Base-by-base conservation (phyloP, 1,284 basidiomycete species). In the Puccinia triticina region DNA sequence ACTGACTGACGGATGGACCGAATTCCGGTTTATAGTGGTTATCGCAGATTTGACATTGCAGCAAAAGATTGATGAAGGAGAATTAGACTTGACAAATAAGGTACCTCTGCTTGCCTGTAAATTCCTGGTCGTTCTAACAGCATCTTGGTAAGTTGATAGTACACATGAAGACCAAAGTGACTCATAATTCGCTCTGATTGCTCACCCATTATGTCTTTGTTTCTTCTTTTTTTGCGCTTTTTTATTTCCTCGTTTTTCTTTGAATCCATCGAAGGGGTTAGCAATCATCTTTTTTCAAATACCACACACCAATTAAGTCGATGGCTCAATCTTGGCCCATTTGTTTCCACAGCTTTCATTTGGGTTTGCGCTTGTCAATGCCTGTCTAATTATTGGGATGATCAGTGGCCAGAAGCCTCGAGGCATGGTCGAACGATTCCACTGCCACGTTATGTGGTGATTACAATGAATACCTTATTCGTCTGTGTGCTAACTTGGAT, bases 321-420 rank as follows among this genome's bases (percentile, higher is more conserved):
- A 61, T 61, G 29, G 26, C 26, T 29, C 59, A 32, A 37, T n/a
- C 48, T 64, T 55, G 7, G 32, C 18, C 2, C 40, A 0, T 71
- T 67, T 43, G 10, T 57, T 59, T 53, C n/a, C 43, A 29, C 26
- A 80, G 77, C 64, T 26, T 80, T 71, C 32, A 69, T 80, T 55
- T 80, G 77, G 77, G 77, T 80, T 43, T 80, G 77, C 53, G 40
- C 67, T 43, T 80, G 77, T 53, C 77, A 80, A 72, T 80, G 77
- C 32, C 18, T 80, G 32, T 71, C 67, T 21, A 72, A 64, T 55
- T 72, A 69, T 23, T 80, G 77, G 77, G 67, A 80, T 32, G 67
- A 80, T 16, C 53, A 40, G 37, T 72, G 67, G 67, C 53, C 57
- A 46, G 61, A 64, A 50, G 40, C 48, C 1, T 23, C 48, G 26